Evolutionary conservation across 148 eudicot species (phyloP).

Genomic region (Rhododendron williamsianum): DNA sequence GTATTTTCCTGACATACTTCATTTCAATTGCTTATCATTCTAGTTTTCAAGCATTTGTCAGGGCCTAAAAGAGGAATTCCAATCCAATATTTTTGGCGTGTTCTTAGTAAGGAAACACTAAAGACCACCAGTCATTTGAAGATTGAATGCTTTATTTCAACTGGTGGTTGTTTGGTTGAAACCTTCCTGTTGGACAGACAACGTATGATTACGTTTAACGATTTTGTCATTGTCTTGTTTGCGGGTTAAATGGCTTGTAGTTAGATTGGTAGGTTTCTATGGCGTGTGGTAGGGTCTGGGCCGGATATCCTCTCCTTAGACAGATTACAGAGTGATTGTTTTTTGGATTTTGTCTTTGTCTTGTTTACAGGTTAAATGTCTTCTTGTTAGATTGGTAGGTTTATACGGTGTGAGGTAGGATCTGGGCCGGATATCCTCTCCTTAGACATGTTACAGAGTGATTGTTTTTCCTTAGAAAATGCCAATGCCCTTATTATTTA

Average conservation of each 20-base stretch:
- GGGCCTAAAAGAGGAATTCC: background rate
- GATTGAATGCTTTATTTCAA: background rate
- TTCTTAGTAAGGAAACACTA: background rate
- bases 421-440: background rate
- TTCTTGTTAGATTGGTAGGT: background rate
- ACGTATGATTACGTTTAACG: background rate
- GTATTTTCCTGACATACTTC: background rate
- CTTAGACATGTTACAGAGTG: background rate
- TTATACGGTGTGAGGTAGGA: background rate
- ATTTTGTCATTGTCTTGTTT: background rate
- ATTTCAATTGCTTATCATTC: background rate
- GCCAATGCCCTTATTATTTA: background rate
- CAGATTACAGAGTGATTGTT: background rate
- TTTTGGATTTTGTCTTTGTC: background rate
- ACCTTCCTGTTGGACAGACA: background rate
- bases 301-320: background rate
- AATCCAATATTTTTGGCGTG: background rate
- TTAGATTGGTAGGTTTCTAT: background rate
- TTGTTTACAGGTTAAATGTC: background rate
- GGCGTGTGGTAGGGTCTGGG: background rate
- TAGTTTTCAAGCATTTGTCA: constrained; percentile 1
- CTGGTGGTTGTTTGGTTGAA: background rate
- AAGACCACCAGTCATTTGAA: background rate
- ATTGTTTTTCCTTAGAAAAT: background rate
- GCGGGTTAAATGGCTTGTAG: background rate